Conservation (phyloP, 352 stramenopile genomes). For the Phytophthora rubi region DNA sequence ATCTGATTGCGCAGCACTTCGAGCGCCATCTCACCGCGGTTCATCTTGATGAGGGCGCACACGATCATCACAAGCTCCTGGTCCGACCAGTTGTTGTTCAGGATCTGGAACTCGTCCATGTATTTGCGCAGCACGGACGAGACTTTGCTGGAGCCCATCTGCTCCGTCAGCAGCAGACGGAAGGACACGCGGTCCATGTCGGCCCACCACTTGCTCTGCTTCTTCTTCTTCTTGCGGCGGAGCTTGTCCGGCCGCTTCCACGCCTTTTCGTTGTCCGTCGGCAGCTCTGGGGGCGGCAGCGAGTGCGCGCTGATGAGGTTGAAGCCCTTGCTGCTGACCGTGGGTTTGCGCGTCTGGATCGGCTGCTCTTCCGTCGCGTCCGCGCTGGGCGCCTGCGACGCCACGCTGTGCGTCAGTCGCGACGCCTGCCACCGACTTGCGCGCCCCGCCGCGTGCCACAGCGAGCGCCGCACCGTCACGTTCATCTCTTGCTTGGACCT, state of each 20-base stretch:
- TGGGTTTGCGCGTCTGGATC: slow-evolving; percentile 4
- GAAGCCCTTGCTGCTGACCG: slow-evolving; percentile 32
- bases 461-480: slow-evolving; percentile 24
- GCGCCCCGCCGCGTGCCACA: slow-evolving; percentile 18
- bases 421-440: slow-evolving; percentile 10
- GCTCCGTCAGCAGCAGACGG: slow-evolving; percentile 61
- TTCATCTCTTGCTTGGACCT: slow-evolving; percentile 20
- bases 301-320: slow-evolving; percentile 22
- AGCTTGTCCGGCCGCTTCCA: slow-evolving; percentile 1
- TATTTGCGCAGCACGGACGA: slow-evolving; percentile 67
- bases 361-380: slow-evolving; percentile 15
- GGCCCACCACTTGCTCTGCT: slow-evolving; percentile 49
- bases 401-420: slow-evolving; percentile 3
- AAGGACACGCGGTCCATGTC: slow-evolving; percentile 72
- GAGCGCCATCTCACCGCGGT: slow-evolving; percentile 61
- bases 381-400: slow-evolving; percentile 9
- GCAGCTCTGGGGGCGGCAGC: neutral
- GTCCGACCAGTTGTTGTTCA: slow-evolving; percentile 65
- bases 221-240: slow-evolving; percentile 4
- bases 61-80: slow-evolving; percentile 83
- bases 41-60: slow-evolving; percentile 76
- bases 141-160: slow-evolving; percentile 59
- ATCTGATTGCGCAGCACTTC: slow-evolving; percentile 73
- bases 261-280: neutral
- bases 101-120: slow-evolving; percentile 73